Evolutionary conservation across 352 stramenopile genomes (phyloP), one percentile per base, ranked within the genome.

Genomic region (Ophiocytium majus): DNA sequence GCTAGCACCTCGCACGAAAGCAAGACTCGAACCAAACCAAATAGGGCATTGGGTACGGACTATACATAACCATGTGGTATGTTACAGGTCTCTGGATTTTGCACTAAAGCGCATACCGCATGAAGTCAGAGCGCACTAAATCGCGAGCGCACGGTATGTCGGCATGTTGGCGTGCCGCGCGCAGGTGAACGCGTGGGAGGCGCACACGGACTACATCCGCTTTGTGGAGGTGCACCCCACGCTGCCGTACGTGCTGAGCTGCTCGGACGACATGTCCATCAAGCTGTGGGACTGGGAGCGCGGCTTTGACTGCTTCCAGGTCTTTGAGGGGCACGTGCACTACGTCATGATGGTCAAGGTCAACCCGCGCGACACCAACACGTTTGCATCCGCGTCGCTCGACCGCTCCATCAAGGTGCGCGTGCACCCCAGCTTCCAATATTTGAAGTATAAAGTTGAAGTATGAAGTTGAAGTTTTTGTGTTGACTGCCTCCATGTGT

Each of bases 321-420:
- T 89, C 9, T 97, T 95, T 85, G 93, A 96, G 86, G 93, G 96
- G 75, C 97, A 99, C 91, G 92, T 93, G 0, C 96, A 99, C 90
- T 99, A 99, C 89, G 97, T 99, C 79, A 99, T 99, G 97, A 98
- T 98, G 95, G 95, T 98, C 84, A 98, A 98, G 90, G 98, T 99
- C 91, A 99, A 99, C 92, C 96, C 96, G 19, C 99, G 99, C 91
- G 97, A 99, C 90, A 95, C 94, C 57, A 99, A 99, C 90, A 98
- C 95, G 35, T 99, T 99, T 88, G 97, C 97, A 0, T 97, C 92
- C 28, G 97, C 96, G 0, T 98, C 94, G 85, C 93, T 99, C 43
- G 97, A 99, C 92, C 91, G 96, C 74, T 97, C 94, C 33, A 97
- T 99, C 86, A 98, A 98, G 85, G 96, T 97, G 43, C 96, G 43